Evolutionary conservation across 1,284 basidiomycete species (phyloP), one percentile per base, ranked within the genome.

Genomic region (Inonotus obliquus): DNA sequence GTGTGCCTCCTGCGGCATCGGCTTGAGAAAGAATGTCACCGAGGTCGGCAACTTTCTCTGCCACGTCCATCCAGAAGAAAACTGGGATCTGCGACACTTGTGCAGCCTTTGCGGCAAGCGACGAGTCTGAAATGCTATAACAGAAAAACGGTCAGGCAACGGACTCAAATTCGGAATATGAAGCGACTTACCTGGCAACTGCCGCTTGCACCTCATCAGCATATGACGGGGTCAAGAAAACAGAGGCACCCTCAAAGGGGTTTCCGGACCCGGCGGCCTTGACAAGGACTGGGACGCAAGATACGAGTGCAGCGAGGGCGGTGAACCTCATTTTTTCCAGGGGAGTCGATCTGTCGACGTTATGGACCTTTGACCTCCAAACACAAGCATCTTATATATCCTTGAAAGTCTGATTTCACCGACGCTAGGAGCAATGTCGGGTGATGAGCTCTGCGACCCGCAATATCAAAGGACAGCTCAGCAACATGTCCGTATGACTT

Each of bases 21-120:
- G 70, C 70, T 21, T 66, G 65, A n/a, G 67, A 65, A 48, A 71
- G 69, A 65, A 69, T 67, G 13, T 66, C 62, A 35, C 63, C 65
- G 29, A 66, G 57, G 27, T 56, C 62, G 39, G 51, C 19, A 10
- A 58, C 64, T 39, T 63, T 64, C 23, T 45, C 49, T 54, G 62
- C 64, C 13, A 64, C 63, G 39, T 67, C 66, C 65, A 67, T 65
- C 66, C 66, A 67, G 63, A 66, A 67, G 57, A 67, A 67, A 21
- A 65, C 62, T 44, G 65, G 45, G 53, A 60, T 29, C 41, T 63
- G 54, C 29, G 54, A 60, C 38, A 67, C 59, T 38, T 35, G 37
- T 7, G 59, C 62, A 6, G 65, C 66, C 32, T 63, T 44, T 10
- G 63, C 47, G 21, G 65, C 61, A 44, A 63, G 54, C 17, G 61